These are phyloP conservation scores for Wickerhamiella nectarea DNA, from an alignment of 805 yeast genomes.

Conservation along the genomic window DNA sequence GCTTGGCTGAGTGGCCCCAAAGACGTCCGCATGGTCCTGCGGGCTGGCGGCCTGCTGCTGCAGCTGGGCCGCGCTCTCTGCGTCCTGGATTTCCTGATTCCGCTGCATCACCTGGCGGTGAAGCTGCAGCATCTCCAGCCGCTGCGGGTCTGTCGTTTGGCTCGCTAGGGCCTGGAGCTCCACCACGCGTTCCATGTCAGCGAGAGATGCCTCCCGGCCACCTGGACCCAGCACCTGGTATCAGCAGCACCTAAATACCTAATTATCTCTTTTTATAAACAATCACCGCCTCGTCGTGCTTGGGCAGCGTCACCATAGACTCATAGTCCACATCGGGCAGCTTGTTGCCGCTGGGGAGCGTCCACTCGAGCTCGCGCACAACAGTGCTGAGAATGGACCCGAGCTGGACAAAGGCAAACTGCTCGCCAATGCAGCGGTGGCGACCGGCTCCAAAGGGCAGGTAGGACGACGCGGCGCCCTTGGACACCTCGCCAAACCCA, in stretches of 20 bases:
- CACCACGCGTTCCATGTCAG: not conserved
- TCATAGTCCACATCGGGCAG: slow-evolving; percentile 52
- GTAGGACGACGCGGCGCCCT: slow-evolving; percentile 92
- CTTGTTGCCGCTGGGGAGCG: slow-evolving; percentile 36
- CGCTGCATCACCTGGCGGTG: not conserved
- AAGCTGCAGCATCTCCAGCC: not conserved
- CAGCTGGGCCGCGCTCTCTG: too few species aligned
- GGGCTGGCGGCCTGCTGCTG: too few species aligned
- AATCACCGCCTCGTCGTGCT: slow-evolving; percentile 13
- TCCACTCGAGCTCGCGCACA: slow-evolving; percentile 69
- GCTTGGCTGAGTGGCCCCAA: not conserved
- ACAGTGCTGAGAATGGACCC: slow-evolving; percentile 69
- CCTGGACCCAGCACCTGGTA: too few species aligned
- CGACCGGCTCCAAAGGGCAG: slow-evolving; percentile 99
- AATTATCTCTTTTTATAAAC: not conserved
- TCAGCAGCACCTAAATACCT: too few species aligned
- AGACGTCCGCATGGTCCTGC: not conserved
- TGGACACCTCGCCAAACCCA: slow-evolving; percentile 92
- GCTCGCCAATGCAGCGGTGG: slow-evolving; percentile 98
- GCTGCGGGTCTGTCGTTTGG: not conserved
- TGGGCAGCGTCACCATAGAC: slow-evolving; percentile 87
- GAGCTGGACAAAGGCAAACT: slow-evolving; percentile 87
- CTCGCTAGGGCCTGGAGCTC: not conserved
- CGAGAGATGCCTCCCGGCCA: too few species aligned
- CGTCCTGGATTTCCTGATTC: not conserved